Percentiles rank a stretch among this genome's conserved stretches.
Conservation (phyloP, 495 filamentous ascomycete genomes). For the Trichocladium uniseriatum region DNA sequence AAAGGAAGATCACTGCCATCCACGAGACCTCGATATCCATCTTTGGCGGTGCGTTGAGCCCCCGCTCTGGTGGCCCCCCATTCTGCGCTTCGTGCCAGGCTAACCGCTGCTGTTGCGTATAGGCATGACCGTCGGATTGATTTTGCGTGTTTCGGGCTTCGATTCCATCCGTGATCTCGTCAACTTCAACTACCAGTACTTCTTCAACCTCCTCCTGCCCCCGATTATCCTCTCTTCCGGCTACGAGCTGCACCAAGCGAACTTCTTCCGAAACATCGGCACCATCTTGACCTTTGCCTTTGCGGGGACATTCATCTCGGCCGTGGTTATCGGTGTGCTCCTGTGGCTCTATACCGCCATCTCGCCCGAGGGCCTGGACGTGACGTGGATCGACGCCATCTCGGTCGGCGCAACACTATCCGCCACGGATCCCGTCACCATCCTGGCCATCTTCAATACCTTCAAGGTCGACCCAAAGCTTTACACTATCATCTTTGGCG, state of each 20-base stretch:
- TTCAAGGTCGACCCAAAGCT: slow-evolving; percentile 98
- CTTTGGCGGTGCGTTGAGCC: slow-evolving; percentile 66
- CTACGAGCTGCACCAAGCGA: slow-evolving; percentile 94
- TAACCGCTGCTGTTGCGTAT: slow-evolving; percentile 7
- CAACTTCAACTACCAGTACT: slow-evolving; percentile 96
- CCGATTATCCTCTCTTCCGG: slow-evolving; percentile 96
- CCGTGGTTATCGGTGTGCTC: slow-evolving; percentile 79
- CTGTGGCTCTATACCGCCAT: slow-evolving; percentile 83
- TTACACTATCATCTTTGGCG: slow-evolving; percentile 96
- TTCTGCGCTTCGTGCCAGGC: not conserved
- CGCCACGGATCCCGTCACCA: slow-evolving; percentile 93
- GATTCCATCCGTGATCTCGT: slow-evolving; percentile 79
- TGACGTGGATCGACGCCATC: slow-evolving; percentile 88
- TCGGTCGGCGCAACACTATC: slow-evolving; percentile 93
- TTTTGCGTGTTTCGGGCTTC: slow-evolving; percentile 69
- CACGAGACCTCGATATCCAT: slow-evolving; percentile 98
- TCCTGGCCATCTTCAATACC: slow-evolving; percentile 96
- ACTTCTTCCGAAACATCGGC: slow-evolving; percentile 97
- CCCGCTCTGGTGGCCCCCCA: not conserved
- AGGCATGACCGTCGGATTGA: slow-evolving; percentile 94
- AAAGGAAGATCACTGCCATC: slow-evolving; percentile 89
- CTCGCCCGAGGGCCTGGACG: slow-evolving; percentile 71
- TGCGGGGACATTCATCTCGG: slow-evolving; percentile 93
- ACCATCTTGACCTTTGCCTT: slow-evolving; percentile 98
- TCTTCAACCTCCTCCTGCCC: slow-evolving; percentile 95